Base-by-base conservation (phyloP, 495 filamentous ascomycete species). In the Xylaria nigripes region DNA sequence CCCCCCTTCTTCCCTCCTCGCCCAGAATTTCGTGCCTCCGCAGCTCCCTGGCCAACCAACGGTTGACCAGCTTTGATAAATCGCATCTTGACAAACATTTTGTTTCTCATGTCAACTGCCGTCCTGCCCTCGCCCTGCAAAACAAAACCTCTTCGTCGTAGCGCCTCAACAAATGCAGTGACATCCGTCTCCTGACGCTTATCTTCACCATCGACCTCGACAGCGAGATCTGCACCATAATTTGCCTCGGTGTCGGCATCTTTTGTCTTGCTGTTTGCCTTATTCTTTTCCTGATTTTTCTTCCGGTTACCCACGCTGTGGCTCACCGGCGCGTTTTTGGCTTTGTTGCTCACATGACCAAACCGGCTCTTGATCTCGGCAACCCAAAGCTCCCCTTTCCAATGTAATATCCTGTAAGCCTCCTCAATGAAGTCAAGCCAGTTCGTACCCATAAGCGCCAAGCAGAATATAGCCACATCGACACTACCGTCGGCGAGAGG, bases 371-470 rank as follows among this genome's bases (percentile, higher is more conserved):
- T 97, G 65, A 96, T 95, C 72, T 98, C 93, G 42, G 89, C 88
- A 48, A 98, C 80, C 93, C 93, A 98, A 44, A 93, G 79, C 73
- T 98, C 93, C 50, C 93, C 93, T 62, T 86, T 87, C 80, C 91
- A 93, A 50, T 87, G 81, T 57, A 97, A 74, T 10, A 97, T 74
- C 18, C 93, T 80, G 70, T 85, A 91, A n/a, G 91, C 90, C 70
- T 98, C 93, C 62, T 96, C 91, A 54, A 97, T 79, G 63, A 96
- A 96, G 55, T 87, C 83, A 19, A 95, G 76, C 89, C 93, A 98
- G 71, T 98, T 98, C 15, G 93, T 97, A 59, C 94, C 93, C 93
- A 98, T 98, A 38, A 98, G 78, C 51, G 92, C 92, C 21, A 98
- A 76, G 70, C 93, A 98, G 74, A 96, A 95, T 49, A 97, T 80